A percentile compares a stretch with the other conserved stretches of the same genome.
These are phyloP conservation scores for Epithele typhae DNA, from an alignment of 768 basidiomycete species.

Conservation along the genomic window DNA sequence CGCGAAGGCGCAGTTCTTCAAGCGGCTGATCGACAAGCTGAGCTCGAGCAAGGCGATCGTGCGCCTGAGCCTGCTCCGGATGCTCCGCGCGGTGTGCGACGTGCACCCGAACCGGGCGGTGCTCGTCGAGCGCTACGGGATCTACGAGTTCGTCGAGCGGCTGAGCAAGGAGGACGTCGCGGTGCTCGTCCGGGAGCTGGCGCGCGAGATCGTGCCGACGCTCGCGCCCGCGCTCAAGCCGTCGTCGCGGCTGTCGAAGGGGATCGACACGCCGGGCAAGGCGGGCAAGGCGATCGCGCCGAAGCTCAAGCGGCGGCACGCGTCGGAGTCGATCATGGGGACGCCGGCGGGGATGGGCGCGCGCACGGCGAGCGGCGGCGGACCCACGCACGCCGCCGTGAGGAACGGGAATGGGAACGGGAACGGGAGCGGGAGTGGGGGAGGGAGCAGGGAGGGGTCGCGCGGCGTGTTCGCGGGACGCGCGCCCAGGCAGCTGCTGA, in stretches of 20 bases:
- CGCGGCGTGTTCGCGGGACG: constrained; percentile 32
- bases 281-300: constrained; percentile 47
- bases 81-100: constrained; percentile 84
- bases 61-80: constrained; percentile 82
- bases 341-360: constrained; percentile 18
- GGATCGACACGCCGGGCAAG: constrained; percentile 33
- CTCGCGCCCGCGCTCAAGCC: constrained; percentile 71
- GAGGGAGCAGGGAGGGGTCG: constrained; percentile 18
- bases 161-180: constrained; percentile 85
- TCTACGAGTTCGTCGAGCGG: constrained; percentile 75
- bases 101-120: constrained; percentile 81
- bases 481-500: constrained; percentile 48
- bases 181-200: constrained; percentile 85
- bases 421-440: neutral
- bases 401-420: neutral
- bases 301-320: constrained; percentile 60
- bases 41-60: constrained; percentile 80
- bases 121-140: constrained; percentile 77
- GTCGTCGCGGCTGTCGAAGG: constrained; percentile 28
- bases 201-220: constrained; percentile 78
- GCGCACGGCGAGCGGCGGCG: constrained; percentile 1
- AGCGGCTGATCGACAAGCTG: constrained; percentile 80
- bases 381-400: neutral
- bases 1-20: constrained; percentile 81
- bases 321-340: constrained; percentile 59